Conservation (phyloP, 225 moss, liverwort and hornwort genomes). For the Pleurozium schreberi region DNA sequence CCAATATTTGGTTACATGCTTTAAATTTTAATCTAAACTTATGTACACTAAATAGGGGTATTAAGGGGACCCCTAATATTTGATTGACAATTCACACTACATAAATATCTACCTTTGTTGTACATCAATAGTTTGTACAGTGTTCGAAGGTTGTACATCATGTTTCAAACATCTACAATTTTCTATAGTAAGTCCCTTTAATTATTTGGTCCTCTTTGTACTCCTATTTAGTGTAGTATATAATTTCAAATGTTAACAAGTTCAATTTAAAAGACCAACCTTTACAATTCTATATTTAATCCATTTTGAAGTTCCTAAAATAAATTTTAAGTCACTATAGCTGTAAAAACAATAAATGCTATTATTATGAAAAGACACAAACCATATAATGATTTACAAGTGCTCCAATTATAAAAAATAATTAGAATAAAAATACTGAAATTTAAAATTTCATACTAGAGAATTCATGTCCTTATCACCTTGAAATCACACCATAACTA, state of each 20-base stretch:
- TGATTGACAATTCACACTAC: too few species aligned
- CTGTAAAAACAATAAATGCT: neutral
- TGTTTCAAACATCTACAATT: too few species aligned
- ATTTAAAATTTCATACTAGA: neutral
- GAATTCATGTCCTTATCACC: neutral
- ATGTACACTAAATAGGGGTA: too few species aligned
- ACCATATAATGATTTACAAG: neutral
- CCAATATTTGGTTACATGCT: neutral
- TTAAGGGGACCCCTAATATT: too few species aligned
- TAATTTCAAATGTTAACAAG: neutral
- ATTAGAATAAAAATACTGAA: too few species aligned
- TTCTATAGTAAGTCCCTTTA: too few species aligned
- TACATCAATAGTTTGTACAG: too few species aligned
- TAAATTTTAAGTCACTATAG: accelerated
- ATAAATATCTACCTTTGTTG: too few species aligned
- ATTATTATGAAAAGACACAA: neutral
- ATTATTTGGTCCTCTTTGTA: too few species aligned
- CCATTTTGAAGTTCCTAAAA: neutral
- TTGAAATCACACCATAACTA: neutral
- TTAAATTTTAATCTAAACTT: too few species aligned
- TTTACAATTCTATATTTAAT: neutral
- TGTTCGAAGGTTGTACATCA: too few species aligned
- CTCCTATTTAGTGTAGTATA: too few species aligned
- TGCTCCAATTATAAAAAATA: neutral
- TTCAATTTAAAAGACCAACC: neutral